Evolutionary conservation across 2,329 filamentous ascomycete species (phyloP).

Genomic region (Arachnomyces sp.): DNA sequence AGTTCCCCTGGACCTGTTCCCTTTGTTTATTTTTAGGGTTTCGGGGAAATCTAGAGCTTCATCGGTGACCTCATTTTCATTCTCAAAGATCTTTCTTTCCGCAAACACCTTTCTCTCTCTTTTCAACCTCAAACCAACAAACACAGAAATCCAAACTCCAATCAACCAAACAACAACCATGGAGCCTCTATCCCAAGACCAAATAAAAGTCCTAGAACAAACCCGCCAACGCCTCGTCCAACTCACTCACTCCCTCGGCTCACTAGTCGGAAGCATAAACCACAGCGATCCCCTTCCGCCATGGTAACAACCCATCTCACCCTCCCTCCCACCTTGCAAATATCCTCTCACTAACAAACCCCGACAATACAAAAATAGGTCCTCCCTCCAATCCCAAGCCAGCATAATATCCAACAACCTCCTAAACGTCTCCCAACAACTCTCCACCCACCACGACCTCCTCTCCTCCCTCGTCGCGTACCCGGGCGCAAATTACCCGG

Average conservation of each 20-base stretch:
- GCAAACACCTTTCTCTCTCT: no score
- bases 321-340: neutral
- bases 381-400: slow-evolving; percentile 64
- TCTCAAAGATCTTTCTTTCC: no score
- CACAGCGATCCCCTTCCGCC: slow-evolving; percentile 60
- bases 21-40: no score
- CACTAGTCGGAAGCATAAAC: slow-evolving; percentile 54
- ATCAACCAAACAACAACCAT: slow-evolving; percentile 16
- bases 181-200: slow-evolving; percentile 32
- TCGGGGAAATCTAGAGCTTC: no score
- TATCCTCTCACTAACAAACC: neutral
- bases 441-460: slow-evolving; percentile 58
- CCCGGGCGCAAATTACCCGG: slow-evolving; percentile 68
- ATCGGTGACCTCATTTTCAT: no score
- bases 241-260: slow-evolving; percentile 60
- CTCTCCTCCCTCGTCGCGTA: slow-evolving; percentile 65
- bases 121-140: neutral
- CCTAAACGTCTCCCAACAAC: slow-evolving; percentile 56
- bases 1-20: no score
- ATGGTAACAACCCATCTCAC: slow-evolving; percentile 42
- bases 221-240: slow-evolving; percentile 61
- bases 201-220: slow-evolving; percentile 60
- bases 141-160: no score
- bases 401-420: slow-evolving; percentile 66
- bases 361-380: slow-evolving; percentile 36